phyloP scores from a whole-genome alignment of 2,329 filamentous ascomycete species.

The Fusarium denticulatum region DNA sequence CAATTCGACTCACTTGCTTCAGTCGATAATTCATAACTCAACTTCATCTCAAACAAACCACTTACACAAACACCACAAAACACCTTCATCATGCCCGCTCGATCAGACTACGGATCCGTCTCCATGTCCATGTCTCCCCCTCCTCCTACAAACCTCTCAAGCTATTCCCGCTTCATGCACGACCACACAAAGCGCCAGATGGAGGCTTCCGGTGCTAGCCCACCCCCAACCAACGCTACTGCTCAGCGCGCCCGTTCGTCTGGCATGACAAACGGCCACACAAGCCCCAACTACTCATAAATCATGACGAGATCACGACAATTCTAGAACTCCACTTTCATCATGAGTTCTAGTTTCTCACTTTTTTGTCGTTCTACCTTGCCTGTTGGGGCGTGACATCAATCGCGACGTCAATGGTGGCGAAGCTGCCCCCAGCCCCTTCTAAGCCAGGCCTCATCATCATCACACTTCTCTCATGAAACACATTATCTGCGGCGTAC shows the following conservation, averaged over 20 bases:
- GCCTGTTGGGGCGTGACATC: conserved; percentile 21
- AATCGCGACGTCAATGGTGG: conserved; percentile 33
- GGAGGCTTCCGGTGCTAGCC: conserved; percentile 59
- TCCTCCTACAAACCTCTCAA: conserved; percentile 60
- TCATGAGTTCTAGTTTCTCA: background rate
- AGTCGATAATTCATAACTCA: background rate
- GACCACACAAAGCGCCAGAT: conserved; percentile 73
- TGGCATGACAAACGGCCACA: conserved; percentile 45
- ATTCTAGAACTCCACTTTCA: background rate
- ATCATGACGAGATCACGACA: background rate
- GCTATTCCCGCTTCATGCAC: conserved; percentile 70
- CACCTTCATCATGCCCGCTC: conserved; percentile 49
- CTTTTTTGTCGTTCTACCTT: background rate
- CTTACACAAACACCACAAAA: conserved; percentile 7
- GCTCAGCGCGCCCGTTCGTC: conserved; percentile 21
- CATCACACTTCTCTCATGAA: conserved; percentile 1
- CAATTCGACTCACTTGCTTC: background rate
- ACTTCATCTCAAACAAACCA: background rate
- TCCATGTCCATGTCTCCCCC: conserved; percentile 51
- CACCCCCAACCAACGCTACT: conserved; percentile 21
- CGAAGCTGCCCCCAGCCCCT: conserved; percentile 19
- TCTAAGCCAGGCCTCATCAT: background rate
- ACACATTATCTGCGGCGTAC: conserved; percentile 15
- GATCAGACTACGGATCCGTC: conserved; percentile 52
- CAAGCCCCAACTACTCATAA: conserved; percentile 29